Percentiles rank a stretch among this genome's conserved stretches.
phyloP scores from a whole-genome alignment of 768 basidiomycete genomes.

The Albatrellus ellisii region DNA sequence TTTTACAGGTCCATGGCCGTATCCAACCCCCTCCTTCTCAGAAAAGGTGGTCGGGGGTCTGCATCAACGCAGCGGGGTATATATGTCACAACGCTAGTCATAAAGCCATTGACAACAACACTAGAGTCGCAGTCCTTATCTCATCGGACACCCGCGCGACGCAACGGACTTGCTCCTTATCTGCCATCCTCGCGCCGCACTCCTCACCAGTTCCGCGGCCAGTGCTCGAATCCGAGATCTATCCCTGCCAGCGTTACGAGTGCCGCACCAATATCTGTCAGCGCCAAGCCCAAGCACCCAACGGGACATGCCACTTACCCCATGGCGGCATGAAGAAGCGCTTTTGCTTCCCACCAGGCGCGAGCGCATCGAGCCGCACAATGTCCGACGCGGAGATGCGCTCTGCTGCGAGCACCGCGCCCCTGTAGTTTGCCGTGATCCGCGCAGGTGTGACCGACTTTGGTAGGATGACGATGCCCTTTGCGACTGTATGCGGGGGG shows the following conservation, averaged over 20 bases:
- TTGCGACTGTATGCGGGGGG: conserved; percentile 23
- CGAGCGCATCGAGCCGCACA: conserved; percentile 40
- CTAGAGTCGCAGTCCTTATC: not conserved
- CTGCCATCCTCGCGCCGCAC: not conserved
- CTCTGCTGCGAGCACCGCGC: conserved; percentile 31
- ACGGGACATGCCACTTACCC: conserved; percentile 32
- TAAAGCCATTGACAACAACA: no score
- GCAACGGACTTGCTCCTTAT: not conserved
- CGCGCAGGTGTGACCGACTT: conserved; percentile 68
- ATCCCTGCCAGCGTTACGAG: no score
- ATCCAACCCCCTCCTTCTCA: no score
- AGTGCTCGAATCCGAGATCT: conserved; percentile 61
- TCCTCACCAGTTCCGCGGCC: conserved; percentile 21
- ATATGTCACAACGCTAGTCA: no score
- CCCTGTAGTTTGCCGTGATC: conserved; percentile 46
- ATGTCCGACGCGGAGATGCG: conserved; percentile 40
- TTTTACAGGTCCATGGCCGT: no score
- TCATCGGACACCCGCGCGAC: not conserved
- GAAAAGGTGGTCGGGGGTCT: no score
- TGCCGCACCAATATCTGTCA: conserved; percentile 2
- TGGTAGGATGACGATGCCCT: conserved; percentile 53
- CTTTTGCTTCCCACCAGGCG: conserved; percentile 49
- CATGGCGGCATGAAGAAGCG: conserved; percentile 57
- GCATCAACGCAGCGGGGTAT: no score
- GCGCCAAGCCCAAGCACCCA: conserved; percentile 12